Conservation (phyloP, 2,329 filamentous ascomycete species). For the Alternaria arborescens region DNA sequence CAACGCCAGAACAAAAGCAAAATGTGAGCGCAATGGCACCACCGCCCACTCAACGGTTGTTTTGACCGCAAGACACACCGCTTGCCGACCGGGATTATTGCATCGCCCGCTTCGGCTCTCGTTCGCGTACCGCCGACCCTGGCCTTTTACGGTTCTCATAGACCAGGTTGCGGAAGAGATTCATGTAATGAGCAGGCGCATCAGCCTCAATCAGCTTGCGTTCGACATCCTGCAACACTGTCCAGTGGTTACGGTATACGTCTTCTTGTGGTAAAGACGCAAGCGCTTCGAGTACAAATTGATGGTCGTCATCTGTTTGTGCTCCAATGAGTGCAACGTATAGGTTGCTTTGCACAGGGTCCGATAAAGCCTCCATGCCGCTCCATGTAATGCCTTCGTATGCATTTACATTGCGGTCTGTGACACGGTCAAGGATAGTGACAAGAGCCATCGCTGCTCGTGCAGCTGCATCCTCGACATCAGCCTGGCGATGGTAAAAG, state of each 20-base stretch:
- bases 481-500: slow-evolving; percentile 35
- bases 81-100: slow-evolving; percentile 14
- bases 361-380: slow-evolving; percentile 32
- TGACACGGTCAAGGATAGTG: slow-evolving; percentile 45
- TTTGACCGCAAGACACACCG: not conserved
- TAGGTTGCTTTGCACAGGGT: slow-evolving; percentile 43
- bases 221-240: slow-evolving; percentile 37
- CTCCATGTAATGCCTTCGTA: slow-evolving; percentile 43
- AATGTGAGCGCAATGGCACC: slow-evolving; percentile 9
- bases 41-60: not conserved
- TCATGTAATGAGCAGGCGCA: slow-evolving; percentile 37
- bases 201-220: slow-evolving; percentile 32
- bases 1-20: slow-evolving; percentile 23
- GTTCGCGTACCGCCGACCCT: slow-evolving; percentile 38
- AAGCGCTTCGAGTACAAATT: slow-evolving; percentile 45
- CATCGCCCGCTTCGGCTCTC: slow-evolving; percentile 44
- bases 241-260: slow-evolving; percentile 43
- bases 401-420: slow-evolving; percentile 43
- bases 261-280: slow-evolving; percentile 40
- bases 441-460: slow-evolving; percentile 43
- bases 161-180: slow-evolving; percentile 36
- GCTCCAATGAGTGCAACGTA: slow-evolving; percentile 43
- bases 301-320: slow-evolving; percentile 18
- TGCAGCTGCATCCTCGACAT: slow-evolving; percentile 34
- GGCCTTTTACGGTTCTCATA: slow-evolving; percentile 47